phyloP scores from a whole-genome alignment of 2,329 filamentous ascomycete genomes.

The Ophiostoma australiae region DNA sequence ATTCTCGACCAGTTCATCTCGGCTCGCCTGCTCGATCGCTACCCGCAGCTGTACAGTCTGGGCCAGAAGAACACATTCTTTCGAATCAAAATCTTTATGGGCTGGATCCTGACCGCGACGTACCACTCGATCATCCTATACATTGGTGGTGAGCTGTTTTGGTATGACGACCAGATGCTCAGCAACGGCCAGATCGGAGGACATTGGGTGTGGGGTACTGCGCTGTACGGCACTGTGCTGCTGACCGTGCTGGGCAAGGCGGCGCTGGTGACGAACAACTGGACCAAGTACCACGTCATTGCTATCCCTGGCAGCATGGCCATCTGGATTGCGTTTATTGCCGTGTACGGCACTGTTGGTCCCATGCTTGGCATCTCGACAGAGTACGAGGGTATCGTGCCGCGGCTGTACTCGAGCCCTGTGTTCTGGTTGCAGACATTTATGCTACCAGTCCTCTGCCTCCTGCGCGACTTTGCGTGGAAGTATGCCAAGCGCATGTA shows the following conservation, averaged over 20 bases:
- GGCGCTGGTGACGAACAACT: conserved; percentile 90
- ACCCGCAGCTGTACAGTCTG: conserved; percentile 90
- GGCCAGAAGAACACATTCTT: conserved; percentile 94
- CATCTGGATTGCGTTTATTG: conserved; percentile 87
- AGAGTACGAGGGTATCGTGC: conserved; percentile 82
- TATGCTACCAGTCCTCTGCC: conserved; percentile 72
- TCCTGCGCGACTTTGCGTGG: conserved; percentile 87
- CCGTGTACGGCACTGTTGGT: conserved; percentile 78
- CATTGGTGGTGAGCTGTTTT: conserved; percentile 75
- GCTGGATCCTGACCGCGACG: conserved; percentile 90
- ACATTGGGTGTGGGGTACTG: conserved; percentile 97
- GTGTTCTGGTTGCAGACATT: conserved; percentile 90
- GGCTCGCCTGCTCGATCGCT: conserved; percentile 85
- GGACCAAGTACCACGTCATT: conserved; percentile 96
- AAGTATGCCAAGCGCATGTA: conserved; percentile 99
- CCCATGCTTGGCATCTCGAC: conserved; percentile 74
- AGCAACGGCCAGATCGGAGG: conserved; percentile 76
- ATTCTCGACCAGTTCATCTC: conserved; percentile 98
- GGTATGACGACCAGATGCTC: conserved; percentile 72
- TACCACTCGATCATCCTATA: conserved; percentile 96
- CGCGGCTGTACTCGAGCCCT: conserved; percentile 71
- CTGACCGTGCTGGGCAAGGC: conserved; percentile 93
- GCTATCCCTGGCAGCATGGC: conserved; percentile 90
- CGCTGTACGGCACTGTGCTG: conserved; percentile 90
- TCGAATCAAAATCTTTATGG: conserved; percentile 82